Conservation (phyloP, 352 stramenopile species). For the Halophytophthora polymorphica region DNA sequence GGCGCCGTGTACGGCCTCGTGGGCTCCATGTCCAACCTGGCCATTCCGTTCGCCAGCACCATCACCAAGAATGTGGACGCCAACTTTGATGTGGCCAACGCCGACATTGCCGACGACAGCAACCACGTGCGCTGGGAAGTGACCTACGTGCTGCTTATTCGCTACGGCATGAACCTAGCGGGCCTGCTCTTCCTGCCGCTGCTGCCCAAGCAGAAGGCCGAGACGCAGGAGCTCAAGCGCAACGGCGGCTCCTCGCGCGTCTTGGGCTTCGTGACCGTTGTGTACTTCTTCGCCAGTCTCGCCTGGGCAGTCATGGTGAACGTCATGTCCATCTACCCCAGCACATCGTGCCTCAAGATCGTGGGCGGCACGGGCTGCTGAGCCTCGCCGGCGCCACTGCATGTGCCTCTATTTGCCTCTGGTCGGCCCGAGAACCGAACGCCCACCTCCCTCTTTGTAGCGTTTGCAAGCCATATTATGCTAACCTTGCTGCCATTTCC, state of each 20-base stretch:
- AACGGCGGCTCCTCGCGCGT: constrained; percentile 30
- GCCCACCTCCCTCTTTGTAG: not conserved
- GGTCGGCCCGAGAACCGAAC: no score
- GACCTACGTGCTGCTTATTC: constrained; percentile 39
- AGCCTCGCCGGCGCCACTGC: not conserved
- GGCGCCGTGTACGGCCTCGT: constrained; percentile 41
- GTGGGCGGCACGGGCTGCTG: constrained; percentile 21
- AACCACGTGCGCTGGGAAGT: constrained; percentile 34
- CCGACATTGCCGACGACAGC: constrained; percentile 35
- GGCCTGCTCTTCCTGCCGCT: constrained; percentile 30
- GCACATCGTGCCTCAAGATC: constrained; percentile 20
- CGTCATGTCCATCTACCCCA: constrained; percentile 27
- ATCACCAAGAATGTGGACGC: constrained; percentile 38
- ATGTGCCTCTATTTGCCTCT: no score
- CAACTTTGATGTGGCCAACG: constrained; percentile 39
- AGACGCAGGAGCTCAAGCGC: constrained; percentile 37
- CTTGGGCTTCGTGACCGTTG: constrained; percentile 29
- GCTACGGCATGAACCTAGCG: constrained; percentile 30
- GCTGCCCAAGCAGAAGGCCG: constrained; percentile 41
- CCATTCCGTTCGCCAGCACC: constrained; percentile 35
- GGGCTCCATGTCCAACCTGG: constrained; percentile 40
- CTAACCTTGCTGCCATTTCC: no score
- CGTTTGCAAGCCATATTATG: not conserved
- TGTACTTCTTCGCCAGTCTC: constrained; percentile 23
- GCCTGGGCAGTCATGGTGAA: constrained; percentile 28